Evolutionary conservation across 345 rosid species (phyloP).

Genomic region (Eucalyptus cloeziana): DNA sequence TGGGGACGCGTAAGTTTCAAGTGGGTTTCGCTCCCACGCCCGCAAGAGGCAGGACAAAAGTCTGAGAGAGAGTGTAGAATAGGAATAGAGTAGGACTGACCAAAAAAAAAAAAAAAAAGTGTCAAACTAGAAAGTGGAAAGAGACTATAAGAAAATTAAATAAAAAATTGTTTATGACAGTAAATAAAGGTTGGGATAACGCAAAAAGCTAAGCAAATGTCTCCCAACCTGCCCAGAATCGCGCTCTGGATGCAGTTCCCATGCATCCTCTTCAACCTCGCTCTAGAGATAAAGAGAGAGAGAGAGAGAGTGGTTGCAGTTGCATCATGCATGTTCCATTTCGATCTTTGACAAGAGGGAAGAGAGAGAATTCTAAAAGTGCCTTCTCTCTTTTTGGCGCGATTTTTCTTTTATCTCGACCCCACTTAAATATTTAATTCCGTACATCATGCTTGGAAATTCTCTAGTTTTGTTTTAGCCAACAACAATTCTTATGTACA

Average conservation of each 20-base stretch:
- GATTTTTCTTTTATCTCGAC: neutral
- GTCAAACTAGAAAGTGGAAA: neutral
- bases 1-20: too few relatives aligned
- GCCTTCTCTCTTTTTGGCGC: neutral
- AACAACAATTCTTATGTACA: too few relatives aligned
- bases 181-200: neutral
- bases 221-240: neutral
- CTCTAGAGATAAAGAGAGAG: neutral
- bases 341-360: neutral
- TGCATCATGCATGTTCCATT: neutral
- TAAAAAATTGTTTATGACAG: neutral
- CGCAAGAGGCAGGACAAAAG: too few relatives aligned
- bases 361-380: neutral
- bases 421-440: neutral
- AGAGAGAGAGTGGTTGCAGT: neutral
- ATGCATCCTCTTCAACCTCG: neutral
- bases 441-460: too few relatives aligned
- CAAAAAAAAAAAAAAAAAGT: too few relatives aligned
- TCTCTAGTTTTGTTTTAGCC: too few relatives aligned
- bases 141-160: neutral
- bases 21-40: too few relatives aligned
- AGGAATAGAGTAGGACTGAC: too few relatives aligned
- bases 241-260: conserved; percentile 14
- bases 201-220: neutral
- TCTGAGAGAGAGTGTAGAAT: too few relatives aligned